A percentile compares a stretch with the other conserved stretches of the same genome.
Conservation (phyloP, 352 stramenopile genomes). For the Peronospora destructor region DNA sequence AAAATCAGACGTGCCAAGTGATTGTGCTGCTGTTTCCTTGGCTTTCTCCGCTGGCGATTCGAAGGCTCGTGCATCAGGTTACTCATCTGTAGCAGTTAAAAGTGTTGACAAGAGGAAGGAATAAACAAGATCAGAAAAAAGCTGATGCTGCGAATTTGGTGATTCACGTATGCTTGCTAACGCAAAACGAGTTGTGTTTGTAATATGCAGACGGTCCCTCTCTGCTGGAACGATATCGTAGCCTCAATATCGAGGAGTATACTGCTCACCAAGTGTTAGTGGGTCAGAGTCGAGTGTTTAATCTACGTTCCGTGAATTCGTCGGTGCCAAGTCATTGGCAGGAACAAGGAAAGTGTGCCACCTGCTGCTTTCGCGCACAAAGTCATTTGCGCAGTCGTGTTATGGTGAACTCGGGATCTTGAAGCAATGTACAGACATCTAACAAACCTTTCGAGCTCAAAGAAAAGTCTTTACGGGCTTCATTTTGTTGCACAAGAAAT, state of each 20-base stretch:
- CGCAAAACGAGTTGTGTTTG: too few relatives aligned
- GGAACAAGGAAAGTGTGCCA: slow-evolving; percentile 29
- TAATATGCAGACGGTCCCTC: slow-evolving; percentile 4
- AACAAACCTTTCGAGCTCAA: too few relatives aligned
- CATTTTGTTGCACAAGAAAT: too few relatives aligned
- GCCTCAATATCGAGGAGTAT: slow-evolving; percentile 27
- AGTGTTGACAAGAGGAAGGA: slow-evolving; percentile 20
- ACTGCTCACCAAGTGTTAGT: slow-evolving; percentile 12
- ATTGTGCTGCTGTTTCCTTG: slow-evolving; percentile 1
- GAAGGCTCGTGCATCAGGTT: slow-evolving; percentile 6
- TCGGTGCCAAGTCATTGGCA: slow-evolving; percentile 34
- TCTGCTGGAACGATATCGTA: slow-evolving; percentile 16
- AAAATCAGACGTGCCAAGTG: slow-evolving; percentile 7
- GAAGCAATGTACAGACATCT: too few relatives aligned
- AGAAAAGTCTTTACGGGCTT: too few relatives aligned
- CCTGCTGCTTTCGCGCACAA: too few relatives aligned
- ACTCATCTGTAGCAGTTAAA: slow-evolving; percentile 10
- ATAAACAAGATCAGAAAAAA: slow-evolving; percentile 15
- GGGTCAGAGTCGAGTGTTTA: not conserved
- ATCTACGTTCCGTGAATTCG: slow-evolving; percentile 41
- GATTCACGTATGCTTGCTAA: slow-evolving; percentile 28
- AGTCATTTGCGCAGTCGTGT: too few relatives aligned
- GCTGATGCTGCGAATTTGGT: slow-evolving; percentile 15
- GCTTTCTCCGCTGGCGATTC: slow-evolving; percentile 3
- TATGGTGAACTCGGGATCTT: too few relatives aligned